Percentiles rank a stretch among this genome's conserved stretches.
These are phyloP conservation scores for Sugiyamaella chiloensis DNA, from an alignment of 805 yeast genomes.

Conservation along the genomic window DNA sequence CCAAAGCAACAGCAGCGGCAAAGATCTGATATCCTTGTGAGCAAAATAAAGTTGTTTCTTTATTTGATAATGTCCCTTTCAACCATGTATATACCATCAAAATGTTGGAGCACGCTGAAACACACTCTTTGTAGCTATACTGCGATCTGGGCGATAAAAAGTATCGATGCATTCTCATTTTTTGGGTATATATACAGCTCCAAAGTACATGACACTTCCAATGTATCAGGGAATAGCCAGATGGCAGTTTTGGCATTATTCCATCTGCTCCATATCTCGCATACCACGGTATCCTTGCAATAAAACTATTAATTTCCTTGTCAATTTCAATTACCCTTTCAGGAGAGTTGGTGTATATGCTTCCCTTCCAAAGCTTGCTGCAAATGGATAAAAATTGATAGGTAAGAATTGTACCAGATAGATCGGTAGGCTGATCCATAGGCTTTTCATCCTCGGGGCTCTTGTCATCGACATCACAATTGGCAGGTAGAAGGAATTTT, in stretches of 20 bases:
- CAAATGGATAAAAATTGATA: conserved; percentile 9
- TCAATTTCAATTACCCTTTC: conserved; percentile 7
- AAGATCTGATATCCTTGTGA: conserved; percentile 9
- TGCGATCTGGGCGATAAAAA: conserved; percentile 9
- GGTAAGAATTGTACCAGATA: background rate
- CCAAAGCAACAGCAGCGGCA: conserved; percentile 12
- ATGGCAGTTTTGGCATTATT: conserved; percentile 6
- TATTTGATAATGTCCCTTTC: background rate
- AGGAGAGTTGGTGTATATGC: background rate
- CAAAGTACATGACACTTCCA: conserved; percentile 10
- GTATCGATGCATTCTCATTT: conserved; percentile 11
- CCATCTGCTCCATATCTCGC: conserved; percentile 8
- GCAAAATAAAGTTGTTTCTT: background rate
- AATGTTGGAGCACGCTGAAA: conserved; percentile 2
- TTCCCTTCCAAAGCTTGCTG: conserved; percentile 4
- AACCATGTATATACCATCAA: background rate
- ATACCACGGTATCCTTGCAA: conserved; percentile 6
- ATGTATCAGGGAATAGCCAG: background rate
- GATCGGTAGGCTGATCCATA: conserved; percentile 11
- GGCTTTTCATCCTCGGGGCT: conserved; percentile 7
- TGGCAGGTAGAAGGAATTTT: background rate
- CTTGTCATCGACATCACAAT: background rate
- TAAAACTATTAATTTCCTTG: conserved; percentile 6
- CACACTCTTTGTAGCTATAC: conserved; percentile 12
- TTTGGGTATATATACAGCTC: conserved; percentile 15